These are phyloP conservation scores for Torulaspora maleeae DNA, from an alignment of 805 yeast species.

Conservation along the genomic window DNA sequence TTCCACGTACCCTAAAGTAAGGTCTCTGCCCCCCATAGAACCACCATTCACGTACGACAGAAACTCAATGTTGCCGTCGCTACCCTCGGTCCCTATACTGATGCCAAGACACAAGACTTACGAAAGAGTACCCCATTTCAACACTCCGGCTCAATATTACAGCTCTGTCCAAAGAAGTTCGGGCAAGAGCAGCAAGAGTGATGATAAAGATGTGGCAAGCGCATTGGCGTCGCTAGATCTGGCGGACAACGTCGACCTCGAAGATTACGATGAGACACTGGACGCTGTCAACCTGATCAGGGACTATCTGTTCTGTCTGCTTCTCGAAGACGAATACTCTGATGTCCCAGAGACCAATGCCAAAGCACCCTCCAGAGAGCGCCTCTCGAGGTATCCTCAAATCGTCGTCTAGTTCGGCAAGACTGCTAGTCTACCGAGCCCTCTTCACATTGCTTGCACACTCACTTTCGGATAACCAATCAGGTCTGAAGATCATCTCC, in stretches of 20 bases:
- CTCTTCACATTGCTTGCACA: not conserved
- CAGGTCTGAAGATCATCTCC: too few relatives aligned
- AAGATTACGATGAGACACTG: constrained; percentile 17
- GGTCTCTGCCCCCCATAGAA: constrained; percentile 12
- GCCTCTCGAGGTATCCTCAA: constrained; percentile 14
- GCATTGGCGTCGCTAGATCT: not conserved
- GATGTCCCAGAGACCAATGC: not conserved
- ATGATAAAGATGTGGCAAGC: not conserved
- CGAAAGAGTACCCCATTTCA: constrained; percentile 12
- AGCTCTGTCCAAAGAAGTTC: constrained; percentile 24
- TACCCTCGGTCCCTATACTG: constrained; percentile 17
- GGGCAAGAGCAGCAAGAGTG: not conserved
- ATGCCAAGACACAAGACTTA: constrained; percentile 11
- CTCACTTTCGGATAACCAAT: not conserved
- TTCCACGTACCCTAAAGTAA: constrained; percentile 8
- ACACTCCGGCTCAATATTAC: constrained; percentile 11
- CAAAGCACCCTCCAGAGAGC: not conserved
- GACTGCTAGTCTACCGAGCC: not conserved
- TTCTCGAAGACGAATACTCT: constrained; percentile 28
- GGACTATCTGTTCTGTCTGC: constrained; percentile 30
- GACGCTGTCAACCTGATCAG: constrained; percentile 24
- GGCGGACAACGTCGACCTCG: constrained; percentile 4
- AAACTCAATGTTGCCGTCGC: constrained; percentile 14
- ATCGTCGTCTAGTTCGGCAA: constrained; percentile 3
- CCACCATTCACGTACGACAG: constrained; percentile 5